Conservation (phyloP, 371 early-diverging fungal genomes). For the Mucor plumbeus region DNA sequence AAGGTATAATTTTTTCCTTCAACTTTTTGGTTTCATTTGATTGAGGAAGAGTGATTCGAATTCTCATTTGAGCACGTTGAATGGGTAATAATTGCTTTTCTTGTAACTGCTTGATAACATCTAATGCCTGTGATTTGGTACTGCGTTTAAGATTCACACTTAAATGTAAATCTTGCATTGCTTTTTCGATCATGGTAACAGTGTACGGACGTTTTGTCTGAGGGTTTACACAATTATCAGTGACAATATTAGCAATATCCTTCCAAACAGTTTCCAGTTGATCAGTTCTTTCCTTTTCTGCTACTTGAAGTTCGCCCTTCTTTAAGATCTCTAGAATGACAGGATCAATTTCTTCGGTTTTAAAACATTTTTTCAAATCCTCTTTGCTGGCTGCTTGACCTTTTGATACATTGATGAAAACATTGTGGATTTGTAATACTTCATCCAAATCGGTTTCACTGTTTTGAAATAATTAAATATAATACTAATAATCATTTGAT, state of each 20-base stretch:
- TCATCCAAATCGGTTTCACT: slow-evolving; percentile 96
- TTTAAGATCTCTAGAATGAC: slow-evolving; percentile 91
- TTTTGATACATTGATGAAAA: slow-evolving; percentile 96
- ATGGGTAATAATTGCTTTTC: slow-evolving; percentile 89
- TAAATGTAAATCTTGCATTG: slow-evolving; percentile 91
- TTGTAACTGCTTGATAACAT: slow-evolving; percentile 91
- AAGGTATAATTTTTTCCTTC: slow-evolving; percentile 74
- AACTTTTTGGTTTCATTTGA: slow-evolving; percentile 88
- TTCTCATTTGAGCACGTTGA: slow-evolving; percentile 91
- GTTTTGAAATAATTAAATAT: neutral
- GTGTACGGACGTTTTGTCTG: slow-evolving; percentile 94
- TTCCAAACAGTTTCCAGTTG: slow-evolving; percentile 80
- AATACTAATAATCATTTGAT: neutral
- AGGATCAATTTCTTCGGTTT: slow-evolving; percentile 82
- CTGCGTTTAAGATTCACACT: slow-evolving; percentile 86
- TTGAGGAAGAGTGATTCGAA: slow-evolving; percentile 75
- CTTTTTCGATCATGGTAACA: slow-evolving; percentile 96
- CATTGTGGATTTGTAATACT: slow-evolving; percentile 91
- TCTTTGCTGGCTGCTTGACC: slow-evolving; percentile 92
- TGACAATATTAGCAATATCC: slow-evolving; percentile 93
- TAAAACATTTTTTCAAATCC: slow-evolving; percentile 88
- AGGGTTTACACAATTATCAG: slow-evolving; percentile 95
- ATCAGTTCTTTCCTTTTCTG: slow-evolving; percentile 91
- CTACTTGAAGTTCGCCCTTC: slow-evolving; percentile 96
- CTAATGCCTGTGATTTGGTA: slow-evolving; percentile 88